Evolutionary conservation across 2,329 filamentous ascomycete species (phyloP), one percentile per base, ranked within the genome.

Genomic region (Lasiodiplodia theobromae): DNA sequence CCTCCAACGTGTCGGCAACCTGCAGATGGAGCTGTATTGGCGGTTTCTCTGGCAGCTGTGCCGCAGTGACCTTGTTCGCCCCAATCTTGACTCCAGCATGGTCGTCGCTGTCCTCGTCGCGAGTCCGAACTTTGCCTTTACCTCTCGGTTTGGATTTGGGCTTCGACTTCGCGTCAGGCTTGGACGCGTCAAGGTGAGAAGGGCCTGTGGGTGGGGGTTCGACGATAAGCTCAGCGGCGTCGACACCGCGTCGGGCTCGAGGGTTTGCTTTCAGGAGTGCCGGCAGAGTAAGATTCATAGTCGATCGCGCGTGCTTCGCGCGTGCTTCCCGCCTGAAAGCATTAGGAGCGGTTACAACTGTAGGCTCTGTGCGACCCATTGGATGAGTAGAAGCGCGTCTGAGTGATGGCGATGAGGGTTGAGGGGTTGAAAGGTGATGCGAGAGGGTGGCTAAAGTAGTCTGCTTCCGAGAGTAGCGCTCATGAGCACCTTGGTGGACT

Each of bases 231-330:
- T 88, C 84, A 1, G 85, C 83, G 0, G 79, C 76, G 1, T 88
- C 83, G 37, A 86, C 79, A 1, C 88, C 88, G 54, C 80, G 80
- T n/a, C 83, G 83, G 0, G 88, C 88, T 62, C 86, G 83, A 16
- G 86, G 79, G 71, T 87, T 85, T 2, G 84, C 82, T 0, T 81
- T 77, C 2, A 90, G 77, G 10, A 89, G 77, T 0, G 85, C 79
- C 1, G 88, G 88, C n/a, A n/a, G n/a, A n/a, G n/a, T n/a, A n/a
- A n/a, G n/a, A n/a, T n/a, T n/a, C n/a, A n/a, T n/a, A n/a, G n/a
- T n/a, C n/a, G n/a, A n/a, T n/a, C n/a, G n/a, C n/a, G n/a, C n/a
- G n/a, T n/a, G n/a, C n/a, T n/a, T n/a, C n/a, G n/a, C n/a, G n/a
- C n/a, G n/a, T n/a, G n/a, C n/a, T n/a, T n/a, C n/a, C n/a, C n/a